Percentiles rank a stretch among this genome's conserved stretches.
phyloP scores from a whole-genome alignment of 208 protist genomes.

The Blechomonas ayalai region DNA sequence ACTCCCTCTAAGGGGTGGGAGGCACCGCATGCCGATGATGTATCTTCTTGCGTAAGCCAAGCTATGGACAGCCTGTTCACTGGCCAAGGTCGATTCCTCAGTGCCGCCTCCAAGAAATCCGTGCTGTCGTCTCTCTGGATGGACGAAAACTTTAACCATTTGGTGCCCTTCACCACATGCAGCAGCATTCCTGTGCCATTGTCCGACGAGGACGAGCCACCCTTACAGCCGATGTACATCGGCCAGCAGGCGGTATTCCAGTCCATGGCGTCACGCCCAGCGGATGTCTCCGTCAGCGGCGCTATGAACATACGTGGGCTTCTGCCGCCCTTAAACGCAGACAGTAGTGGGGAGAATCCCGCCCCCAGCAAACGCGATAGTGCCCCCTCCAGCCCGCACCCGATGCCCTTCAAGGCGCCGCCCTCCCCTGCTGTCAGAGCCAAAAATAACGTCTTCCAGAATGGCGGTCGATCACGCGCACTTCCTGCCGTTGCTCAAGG shows the following conservation, averaged over 20 bases:
- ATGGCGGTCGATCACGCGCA: too few relatives aligned
- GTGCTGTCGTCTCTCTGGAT: slow-evolving; percentile 26
- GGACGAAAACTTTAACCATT: slow-evolving; percentile 27
- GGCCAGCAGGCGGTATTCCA: slow-evolving; percentile 30
- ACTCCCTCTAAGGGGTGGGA: too few relatives aligned
- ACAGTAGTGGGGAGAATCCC: too few relatives aligned
- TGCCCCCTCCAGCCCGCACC: too few relatives aligned
- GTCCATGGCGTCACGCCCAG: slow-evolving; percentile 10
- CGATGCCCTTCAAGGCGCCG: too few relatives aligned
- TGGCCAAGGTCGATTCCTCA: slow-evolving; percentile 5
- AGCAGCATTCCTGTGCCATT: slow-evolving; percentile 12
- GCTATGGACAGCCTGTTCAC: slow-evolving; percentile 27
- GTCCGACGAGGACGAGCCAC: slow-evolving; percentile 9
- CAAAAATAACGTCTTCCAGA: too few relatives aligned
- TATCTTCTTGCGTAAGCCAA: slow-evolving; percentile 29
- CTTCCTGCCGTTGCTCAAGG: too few relatives aligned
- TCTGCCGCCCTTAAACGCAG: too few relatives aligned
- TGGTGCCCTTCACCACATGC: slow-evolving; percentile 23
- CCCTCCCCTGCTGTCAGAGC: too few relatives aligned
- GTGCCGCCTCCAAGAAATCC: slow-evolving; percentile 22
- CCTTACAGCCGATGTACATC: slow-evolving; percentile 25
- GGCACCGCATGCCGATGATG: too few relatives aligned
- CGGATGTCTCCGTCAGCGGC: slow-evolving; percentile 24
- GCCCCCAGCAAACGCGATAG: too few relatives aligned
- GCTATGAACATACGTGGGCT: slow-evolving; percentile 20